Percentiles rank a stretch among this genome's conserved stretches.
phyloP scores from a whole-genome alignment of 768 basidiomycete genomes.

The Tylopilus felleus region DNA sequence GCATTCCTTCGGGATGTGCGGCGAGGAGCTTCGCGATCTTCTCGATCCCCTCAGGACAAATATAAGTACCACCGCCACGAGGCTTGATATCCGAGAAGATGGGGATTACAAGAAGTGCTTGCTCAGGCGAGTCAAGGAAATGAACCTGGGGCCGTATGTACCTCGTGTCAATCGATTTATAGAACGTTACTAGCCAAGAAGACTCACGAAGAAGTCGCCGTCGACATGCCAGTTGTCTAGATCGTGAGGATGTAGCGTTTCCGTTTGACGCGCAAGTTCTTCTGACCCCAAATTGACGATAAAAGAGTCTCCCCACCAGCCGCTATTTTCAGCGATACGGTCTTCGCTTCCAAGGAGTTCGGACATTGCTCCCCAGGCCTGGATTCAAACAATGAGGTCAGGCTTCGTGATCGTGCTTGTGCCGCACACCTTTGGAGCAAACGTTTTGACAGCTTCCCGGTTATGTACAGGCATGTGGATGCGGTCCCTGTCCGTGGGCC shows the following conservation, averaged over 20 bases:
- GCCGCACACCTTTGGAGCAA: conserved; percentile 47
- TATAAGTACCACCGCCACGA: not conserved
- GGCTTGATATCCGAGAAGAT: not conserved
- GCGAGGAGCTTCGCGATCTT: conserved; percentile 3
- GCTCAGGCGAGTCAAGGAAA: conserved; percentile 14
- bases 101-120: not conserved
- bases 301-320: conserved; percentile 1
- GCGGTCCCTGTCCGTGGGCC: conserved; percentile 42
- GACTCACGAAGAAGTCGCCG: conserved; percentile 7
- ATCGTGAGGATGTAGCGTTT: not conserved
- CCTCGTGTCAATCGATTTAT: not conserved
- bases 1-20: conserved; percentile 1
- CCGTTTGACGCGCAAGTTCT: not conserved
- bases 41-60: not conserved
- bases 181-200: not conserved
- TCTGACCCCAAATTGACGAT: conserved; percentile 5
- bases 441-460: conserved; percentile 32
- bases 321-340: not conserved
- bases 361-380: conserved; percentile 2
- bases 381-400: not conserved
- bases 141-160: not conserved
- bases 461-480: conserved; percentile 56
- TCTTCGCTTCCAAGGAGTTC: conserved; percentile 8
- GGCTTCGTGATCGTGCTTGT: not conserved
- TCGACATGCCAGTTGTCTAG: not conserved